Percentiles rank a stretch among this genome's conserved stretches.
These are phyloP conservation scores for Fistulifera solaris DNA, from an alignment of 108 stramenopile genomes.

Conservation along the genomic window DNA sequence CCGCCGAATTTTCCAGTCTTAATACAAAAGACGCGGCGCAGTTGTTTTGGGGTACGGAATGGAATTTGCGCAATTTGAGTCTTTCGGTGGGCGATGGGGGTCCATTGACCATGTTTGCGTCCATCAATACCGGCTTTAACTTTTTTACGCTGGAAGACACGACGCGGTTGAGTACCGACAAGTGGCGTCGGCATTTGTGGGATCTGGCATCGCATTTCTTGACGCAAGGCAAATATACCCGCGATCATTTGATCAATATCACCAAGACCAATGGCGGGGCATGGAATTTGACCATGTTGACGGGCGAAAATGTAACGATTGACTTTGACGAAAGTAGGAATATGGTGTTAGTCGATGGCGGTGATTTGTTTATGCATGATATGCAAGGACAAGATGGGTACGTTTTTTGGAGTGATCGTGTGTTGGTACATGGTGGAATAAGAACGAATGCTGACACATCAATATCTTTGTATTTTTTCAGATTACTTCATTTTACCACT, in stretches of 20 bases:
- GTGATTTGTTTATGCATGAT: conserved; percentile 1
- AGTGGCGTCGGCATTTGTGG: conserved; percentile 12
- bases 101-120: conserved; percentile 10
- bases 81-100: conserved; percentile 3
- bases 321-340: conserved; percentile 4
- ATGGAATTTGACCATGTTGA: conserved; percentile 10
- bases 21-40: conserved; percentile 10
- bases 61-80: conserved; percentile 16
- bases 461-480: not conserved
- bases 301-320: conserved; percentile 10
- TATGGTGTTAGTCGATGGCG: not conserved
- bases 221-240: conserved; percentile 2
- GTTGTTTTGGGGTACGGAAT: conserved; percentile 10
- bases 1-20: not conserved
- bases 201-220: conserved; percentile 6
- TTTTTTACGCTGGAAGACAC: conserved; percentile 7
- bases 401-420: conserved; percentile 1
- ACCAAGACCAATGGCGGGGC: not conserved
- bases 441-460: too few relatives aligned
- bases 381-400: conserved; percentile 15
- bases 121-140: conserved; percentile 5
- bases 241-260: not conserved
- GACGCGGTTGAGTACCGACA: conserved; percentile 8
- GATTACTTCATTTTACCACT: conserved; percentile 6
- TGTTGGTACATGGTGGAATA: too few relatives aligned